Conservation (phyloP, 305 asterid genomes). For the Fraxinus floribunda region DNA sequence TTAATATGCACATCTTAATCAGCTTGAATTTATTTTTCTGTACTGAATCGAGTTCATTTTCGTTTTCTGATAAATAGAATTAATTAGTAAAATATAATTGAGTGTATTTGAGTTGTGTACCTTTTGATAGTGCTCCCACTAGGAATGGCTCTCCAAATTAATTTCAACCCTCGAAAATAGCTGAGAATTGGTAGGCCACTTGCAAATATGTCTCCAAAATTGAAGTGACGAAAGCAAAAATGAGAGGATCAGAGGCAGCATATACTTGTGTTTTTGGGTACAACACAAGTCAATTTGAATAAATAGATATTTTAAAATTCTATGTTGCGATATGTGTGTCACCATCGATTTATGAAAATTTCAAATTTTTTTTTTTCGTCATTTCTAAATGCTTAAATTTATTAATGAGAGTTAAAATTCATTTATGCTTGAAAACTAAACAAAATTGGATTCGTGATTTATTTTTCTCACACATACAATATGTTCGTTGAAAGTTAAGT, state of each 20-base stretch:
- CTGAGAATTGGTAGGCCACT: constrained; percentile 45
- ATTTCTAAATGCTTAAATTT: background rate
- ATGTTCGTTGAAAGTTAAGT: background rate
- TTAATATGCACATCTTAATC: background rate
- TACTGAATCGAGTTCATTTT: background rate
- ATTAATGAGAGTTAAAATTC: background rate
- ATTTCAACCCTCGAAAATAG: constrained; percentile 23
- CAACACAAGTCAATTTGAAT: constrained; percentile 23
- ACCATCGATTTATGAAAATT: background rate
- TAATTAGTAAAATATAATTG: background rate
- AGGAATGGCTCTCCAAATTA: constrained; percentile 24
- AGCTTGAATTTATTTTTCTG: background rate
- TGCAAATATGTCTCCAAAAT: constrained; percentile 29
- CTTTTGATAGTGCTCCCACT: constrained; percentile 46
- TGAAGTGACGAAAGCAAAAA: constrained; percentile 27
- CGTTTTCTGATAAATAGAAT: background rate
- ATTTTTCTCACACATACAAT: background rate
- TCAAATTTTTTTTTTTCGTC: background rate
- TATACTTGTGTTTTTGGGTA: constrained; percentile 15
- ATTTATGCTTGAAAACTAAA: background rate
- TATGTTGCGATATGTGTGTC: background rate
- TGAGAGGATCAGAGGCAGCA: constrained; percentile 20
- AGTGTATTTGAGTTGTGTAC: constrained; percentile 10
- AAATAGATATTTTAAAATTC: background rate
- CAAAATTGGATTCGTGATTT: background rate